phyloP scores from a whole-genome alignment of 192 early-diverging fungal genomes.

The Coemansia sp. region DNA sequence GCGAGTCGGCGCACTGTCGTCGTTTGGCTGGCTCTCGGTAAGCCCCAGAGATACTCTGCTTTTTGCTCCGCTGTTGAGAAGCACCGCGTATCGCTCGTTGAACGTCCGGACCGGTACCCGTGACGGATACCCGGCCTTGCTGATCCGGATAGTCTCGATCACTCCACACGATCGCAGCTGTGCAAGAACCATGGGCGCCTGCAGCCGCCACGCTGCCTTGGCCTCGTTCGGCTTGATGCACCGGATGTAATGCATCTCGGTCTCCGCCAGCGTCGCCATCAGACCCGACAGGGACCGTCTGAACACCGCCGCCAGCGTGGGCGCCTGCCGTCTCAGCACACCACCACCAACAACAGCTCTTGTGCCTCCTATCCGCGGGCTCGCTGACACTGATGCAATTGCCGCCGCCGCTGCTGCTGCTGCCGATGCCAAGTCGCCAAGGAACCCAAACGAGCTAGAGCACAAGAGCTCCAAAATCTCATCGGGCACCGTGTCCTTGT shows the following conservation, averaged over 20 bases:
- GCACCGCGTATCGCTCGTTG: constrained; percentile 71
- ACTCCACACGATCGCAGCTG: constrained; percentile 98
- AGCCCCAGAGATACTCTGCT: background rate
- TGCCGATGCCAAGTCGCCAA: constrained; percentile 24
- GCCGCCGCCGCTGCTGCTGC: background rate
- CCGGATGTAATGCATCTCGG: constrained; percentile 95
- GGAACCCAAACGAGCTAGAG: constrained; percentile 47
- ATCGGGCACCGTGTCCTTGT: constrained; percentile 96
- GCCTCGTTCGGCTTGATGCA: constrained; percentile 99
- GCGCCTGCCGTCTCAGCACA: constrained; percentile 44
- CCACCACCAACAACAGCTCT: constrained; percentile 12
- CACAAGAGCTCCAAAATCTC: constrained; percentile 63
- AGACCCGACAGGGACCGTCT: constrained; percentile 81
- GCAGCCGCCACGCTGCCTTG: constrained; percentile 88
- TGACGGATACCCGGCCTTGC: constrained; percentile 95
- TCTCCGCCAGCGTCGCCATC: constrained; percentile 91
- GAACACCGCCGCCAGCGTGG: constrained; percentile 54
- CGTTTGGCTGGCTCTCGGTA: background rate
- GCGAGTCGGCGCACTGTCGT: constrained; percentile 45
- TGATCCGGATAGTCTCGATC: constrained; percentile 97
- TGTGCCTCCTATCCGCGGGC: constrained; percentile 18
- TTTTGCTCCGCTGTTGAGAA: constrained; percentile 13
- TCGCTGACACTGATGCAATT: background rate
- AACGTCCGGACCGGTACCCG: constrained; percentile 89
- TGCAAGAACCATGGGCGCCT: constrained; percentile 90